phyloP scores from a whole-genome alignment of 306 rosid species.

The Comarum palustre region DNA sequence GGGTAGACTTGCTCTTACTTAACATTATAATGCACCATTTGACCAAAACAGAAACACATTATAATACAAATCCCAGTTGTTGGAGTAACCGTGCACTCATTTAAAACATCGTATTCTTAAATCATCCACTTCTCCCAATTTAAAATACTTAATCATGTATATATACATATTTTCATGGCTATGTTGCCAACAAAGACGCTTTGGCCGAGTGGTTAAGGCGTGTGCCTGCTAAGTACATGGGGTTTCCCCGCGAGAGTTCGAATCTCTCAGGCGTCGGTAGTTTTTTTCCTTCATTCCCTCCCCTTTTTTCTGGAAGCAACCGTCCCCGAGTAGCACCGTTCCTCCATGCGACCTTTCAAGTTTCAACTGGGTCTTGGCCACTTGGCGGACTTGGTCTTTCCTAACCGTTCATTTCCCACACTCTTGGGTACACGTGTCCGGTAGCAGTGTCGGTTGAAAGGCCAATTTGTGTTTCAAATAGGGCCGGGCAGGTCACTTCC shows the following conservation, averaged over 20 bases:
- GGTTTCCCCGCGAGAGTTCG: conserved; percentile 66
- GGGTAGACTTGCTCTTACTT: neutral
- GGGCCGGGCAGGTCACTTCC: no score
- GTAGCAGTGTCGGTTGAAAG: neutral
- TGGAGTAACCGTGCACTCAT: neutral
- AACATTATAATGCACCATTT: neutral
- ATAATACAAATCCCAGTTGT: neutral
- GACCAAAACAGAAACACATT: neutral
- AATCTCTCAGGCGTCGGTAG: conserved; percentile 55
- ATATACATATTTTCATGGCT: no score
- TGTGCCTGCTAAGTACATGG: conserved; percentile 80
- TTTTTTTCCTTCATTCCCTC: rapidly evolving
- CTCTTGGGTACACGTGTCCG: neutral
- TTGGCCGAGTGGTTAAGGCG: conserved; percentile 90
- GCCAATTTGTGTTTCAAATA: neutral
- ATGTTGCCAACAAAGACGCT: conserved; percentile 13
- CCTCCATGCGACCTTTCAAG: neutral
- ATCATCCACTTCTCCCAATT: neutral
- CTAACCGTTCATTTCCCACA: neutral
- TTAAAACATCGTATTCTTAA: neutral
- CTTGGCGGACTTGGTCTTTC: neutral
- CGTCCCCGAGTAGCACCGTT: conserved; percentile 13
- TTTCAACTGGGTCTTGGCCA: neutral
- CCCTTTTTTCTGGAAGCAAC: neutral
- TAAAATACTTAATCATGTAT: no score